Evolutionary conservation across 306 rosid genomes (phyloP), one percentile per base, ranked within the genome.

Genomic region (Acacia crassicarpa): DNA sequence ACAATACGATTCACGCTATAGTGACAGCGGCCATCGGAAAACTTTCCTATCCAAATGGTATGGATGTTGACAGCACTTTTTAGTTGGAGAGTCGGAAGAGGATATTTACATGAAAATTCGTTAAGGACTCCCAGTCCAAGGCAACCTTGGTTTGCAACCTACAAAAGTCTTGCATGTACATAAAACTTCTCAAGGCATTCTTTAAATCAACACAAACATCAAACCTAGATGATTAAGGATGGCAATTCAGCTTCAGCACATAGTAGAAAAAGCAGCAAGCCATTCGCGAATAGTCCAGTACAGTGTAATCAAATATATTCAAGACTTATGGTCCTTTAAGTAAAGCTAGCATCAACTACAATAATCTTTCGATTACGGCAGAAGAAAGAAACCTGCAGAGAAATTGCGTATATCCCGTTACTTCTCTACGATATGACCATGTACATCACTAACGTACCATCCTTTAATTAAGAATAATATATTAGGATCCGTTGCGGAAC

Each of bases 341-440:
- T 63, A 22, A 22, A 22, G 65, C 4, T 63, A 30, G 15, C 5
- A 27, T 27, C 40, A 58, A 9, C 65, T 58, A 22, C 32, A 22
- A 35, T 5, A 35, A 35, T 5, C 40, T 35, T 35, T 35, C 44
- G 78, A 35, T 14, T 15, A 19, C 23, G 41, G 13, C 23, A 61
- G 48, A 66, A 83, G 30, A 82, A 49, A 80, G 51, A 87, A 32
- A 92, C 98, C 97, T 87, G 89, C 89, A 6, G 89, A 91, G 63
- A 95, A 90, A 83, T 86, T 90, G 79, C 94, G 95, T 70, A 91
- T 19, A 76, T 32, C 93, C 97, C 87, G 97, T 84, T 91, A 95
- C 84, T 88, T 91, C 86, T 91, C 95, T 70, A 90, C 93, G 2
- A 95, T 82, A 97, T 95, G 89, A 83, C 65, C 84, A 66, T 80